phyloP scores from a whole-genome alignment of 345 rosid species.

The Syzygium aqueum region DNA sequence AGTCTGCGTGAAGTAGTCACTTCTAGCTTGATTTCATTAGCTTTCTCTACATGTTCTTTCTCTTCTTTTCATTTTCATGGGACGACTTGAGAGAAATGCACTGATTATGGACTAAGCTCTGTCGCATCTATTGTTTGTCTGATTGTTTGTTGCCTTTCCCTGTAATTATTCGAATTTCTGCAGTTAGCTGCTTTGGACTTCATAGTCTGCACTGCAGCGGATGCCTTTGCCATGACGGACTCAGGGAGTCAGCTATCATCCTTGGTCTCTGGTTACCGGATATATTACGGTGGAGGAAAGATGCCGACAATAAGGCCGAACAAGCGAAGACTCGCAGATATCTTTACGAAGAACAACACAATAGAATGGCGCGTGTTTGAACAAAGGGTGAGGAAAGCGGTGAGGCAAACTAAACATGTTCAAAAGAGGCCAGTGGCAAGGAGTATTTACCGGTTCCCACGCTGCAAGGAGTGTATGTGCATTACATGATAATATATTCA shows the following conservation, averaged over 20 bases:
- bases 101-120: background rate
- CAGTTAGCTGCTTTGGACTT: constrained; percentile 95
- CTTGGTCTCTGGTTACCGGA: constrained; percentile 76
- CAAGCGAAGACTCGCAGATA: constrained; percentile 66
- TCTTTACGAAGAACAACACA: constrained; percentile 62
- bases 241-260: constrained; percentile 93
- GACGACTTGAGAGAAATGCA: background rate
- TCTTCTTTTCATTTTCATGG: background rate
- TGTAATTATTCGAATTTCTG: background rate
- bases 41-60: background rate
- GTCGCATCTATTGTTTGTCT: background rate
- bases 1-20: background rate
- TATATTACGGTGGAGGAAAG: constrained; percentile 77
- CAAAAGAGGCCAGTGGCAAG: constrained; percentile 69
- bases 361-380: constrained; percentile 87
- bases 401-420: constrained; percentile 87
- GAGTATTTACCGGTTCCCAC: constrained; percentile 79
- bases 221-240: constrained; percentile 97
- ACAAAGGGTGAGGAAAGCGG: constrained; percentile 84
- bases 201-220: constrained; percentile 69
- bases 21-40: background rate
- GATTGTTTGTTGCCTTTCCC: background rate
- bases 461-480: constrained; percentile 92
- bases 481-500: background rate
- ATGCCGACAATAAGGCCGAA: constrained; percentile 92